Conservation (phyloP, 768 basidiomycete genomes). For the Cubamyces sp. region DNA sequence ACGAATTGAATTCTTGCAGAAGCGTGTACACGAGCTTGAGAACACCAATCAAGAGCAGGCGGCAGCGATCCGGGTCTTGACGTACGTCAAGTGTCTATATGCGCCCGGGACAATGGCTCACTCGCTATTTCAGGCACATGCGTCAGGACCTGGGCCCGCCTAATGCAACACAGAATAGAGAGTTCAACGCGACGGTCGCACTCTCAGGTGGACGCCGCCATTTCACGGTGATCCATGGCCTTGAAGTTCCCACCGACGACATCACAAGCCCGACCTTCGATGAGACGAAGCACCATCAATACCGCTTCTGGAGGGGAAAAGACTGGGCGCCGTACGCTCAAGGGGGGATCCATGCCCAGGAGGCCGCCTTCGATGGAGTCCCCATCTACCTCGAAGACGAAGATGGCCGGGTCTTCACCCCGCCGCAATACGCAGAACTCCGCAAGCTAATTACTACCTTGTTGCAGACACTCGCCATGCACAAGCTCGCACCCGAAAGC, state of each 20-base stretch:
- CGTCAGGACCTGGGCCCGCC: too few species aligned
- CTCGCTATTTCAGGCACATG: too few species aligned
- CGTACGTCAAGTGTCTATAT: background rate
- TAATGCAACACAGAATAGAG: too few species aligned
- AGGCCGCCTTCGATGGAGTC: background rate
- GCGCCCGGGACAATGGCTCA: too few species aligned
- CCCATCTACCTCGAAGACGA: slow-evolving; percentile 1
- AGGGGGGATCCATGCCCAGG: background rate
- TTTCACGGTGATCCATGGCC: background rate
- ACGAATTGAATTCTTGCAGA: background rate
- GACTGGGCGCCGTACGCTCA: background rate
- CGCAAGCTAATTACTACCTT: background rate
- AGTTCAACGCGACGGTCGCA: too few species aligned
- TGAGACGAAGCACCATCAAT: background rate
- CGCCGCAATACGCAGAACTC: background rate
- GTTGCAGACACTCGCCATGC: background rate
- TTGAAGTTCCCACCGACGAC: background rate
- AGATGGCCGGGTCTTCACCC: background rate
- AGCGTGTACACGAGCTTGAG: background rate
- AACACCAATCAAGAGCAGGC: background rate
- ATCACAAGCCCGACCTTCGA: background rate
- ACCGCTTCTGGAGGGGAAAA: background rate
- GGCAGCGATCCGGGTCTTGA: background rate
- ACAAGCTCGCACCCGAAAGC: background rate
- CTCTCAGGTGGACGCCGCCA: too few species aligned